Evolutionary conservation across 2,329 filamentous ascomycete species (phyloP).

Genomic region (Colletotrichum echinochloae): DNA sequence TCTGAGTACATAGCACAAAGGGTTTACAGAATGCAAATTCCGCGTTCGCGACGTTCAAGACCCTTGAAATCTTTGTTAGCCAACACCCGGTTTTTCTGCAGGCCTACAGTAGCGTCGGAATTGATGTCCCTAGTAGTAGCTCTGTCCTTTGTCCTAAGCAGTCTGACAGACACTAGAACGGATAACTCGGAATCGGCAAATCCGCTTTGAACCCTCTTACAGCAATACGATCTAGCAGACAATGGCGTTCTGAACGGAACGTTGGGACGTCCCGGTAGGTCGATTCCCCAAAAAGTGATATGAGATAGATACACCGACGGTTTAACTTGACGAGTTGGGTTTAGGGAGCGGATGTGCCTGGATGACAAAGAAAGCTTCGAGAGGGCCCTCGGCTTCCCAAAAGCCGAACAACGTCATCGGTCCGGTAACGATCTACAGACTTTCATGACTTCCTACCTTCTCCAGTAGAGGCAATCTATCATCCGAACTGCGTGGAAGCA

Average conservation of each 20-base stretch:
- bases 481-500: not conserved
- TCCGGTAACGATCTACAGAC: not conserved
- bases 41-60: not conserved
- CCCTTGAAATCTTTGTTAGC: not conserved
- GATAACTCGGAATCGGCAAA: constrained; percentile 11
- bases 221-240: too few species aligned
- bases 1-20: not conserved
- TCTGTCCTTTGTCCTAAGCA: constrained; percentile 20
- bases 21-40: not conserved
- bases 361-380: not conserved
- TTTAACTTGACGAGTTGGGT: not conserved
- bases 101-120: not conserved
- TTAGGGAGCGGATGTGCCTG: not conserved
- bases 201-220: not conserved
- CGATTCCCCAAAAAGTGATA: not conserved
- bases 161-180: constrained; percentile 6
- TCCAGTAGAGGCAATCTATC: not conserved
- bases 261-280: not conserved
- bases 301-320: not conserved
- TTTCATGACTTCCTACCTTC: too few species aligned
- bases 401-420: not conserved
- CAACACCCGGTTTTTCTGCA: not conserved
- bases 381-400: not conserved
- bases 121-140: not conserved
- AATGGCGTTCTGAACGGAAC: not conserved